phyloP scores from a whole-genome alignment of 768 basidiomycete genomes.

The Clitopilus passeckerianus region DNA sequence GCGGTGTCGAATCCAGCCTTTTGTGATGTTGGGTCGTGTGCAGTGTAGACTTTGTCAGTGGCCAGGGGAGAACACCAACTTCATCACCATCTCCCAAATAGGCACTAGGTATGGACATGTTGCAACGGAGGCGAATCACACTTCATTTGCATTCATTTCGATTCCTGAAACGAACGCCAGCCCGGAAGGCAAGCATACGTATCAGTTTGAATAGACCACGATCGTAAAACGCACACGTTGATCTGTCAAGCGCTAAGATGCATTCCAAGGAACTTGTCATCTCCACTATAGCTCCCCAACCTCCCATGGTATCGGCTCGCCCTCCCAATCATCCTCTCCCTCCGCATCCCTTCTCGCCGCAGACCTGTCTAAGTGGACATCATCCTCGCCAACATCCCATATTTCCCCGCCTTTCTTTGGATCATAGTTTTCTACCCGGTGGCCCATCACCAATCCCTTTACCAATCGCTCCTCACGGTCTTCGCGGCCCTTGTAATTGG shows the following conservation, averaged over 20 bases:
- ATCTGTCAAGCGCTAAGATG: neutral
- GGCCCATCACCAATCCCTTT: slow-evolving; percentile 56
- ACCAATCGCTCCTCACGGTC: slow-evolving; percentile 50
- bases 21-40: too few relatives aligned
- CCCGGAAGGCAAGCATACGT: neutral
- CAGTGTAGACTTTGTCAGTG: too few relatives aligned
- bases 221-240: slow-evolving; percentile 11
- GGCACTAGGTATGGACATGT: neutral
- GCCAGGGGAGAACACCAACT: too few relatives aligned
- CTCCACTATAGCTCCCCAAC: slow-evolving; percentile 58
- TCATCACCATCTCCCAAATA: neutral
- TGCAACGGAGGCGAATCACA: neutral
- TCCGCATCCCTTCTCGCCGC: slow-evolving; percentile 25
- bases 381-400: slow-evolving; percentile 71
- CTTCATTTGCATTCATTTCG: neutral
- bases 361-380: slow-evolving; percentile 25
- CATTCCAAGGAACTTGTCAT: neutral
- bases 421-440: slow-evolving; percentile 52
- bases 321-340: slow-evolving; percentile 71
- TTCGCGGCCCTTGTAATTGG: slow-evolving; percentile 31
- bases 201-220: neutral
- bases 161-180: neutral
- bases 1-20: neutral
- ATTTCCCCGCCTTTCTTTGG: slow-evolving; percentile 63
- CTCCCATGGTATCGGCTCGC: slow-evolving; percentile 81